Base-by-base conservation (phyloP, 345 rosid genomes). In the Brassica juncea region DNA sequence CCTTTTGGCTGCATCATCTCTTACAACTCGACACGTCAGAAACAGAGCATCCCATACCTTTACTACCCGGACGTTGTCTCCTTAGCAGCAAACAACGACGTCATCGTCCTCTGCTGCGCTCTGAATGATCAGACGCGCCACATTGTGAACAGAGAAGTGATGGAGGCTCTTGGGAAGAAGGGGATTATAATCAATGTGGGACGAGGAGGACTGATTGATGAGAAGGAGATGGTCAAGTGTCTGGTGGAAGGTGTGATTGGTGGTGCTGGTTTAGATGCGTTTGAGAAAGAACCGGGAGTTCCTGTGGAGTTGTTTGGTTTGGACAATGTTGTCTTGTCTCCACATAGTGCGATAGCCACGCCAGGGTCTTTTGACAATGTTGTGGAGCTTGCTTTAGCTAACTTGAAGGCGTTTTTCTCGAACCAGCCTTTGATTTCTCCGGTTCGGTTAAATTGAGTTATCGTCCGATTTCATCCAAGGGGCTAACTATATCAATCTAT, bases 251-350 rank as follows among this genome's bases (percentile, higher is more conserved):
- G 98, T 14, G 84, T 90, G 47, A 82, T 92, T 28, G 91, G 89
- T 23, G 96, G 96, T 64, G 93, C 90, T 0, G 96, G 96, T 32
- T 86, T 94, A 72, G 97, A 94, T 81, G 93, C 90, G 82, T 89
- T 89, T 78, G 93, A 89, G 88, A 73, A 90, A 1, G 97, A 94
- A 68, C 97, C 94, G 47, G 5, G 72, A 70, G 84, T 90, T 52
- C 91, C 94, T 0, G 42, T 75, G 37, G 89, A 87, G 76, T 80
- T 92, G 27, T 82, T 77, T 8, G 73, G 75, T 12, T 66, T 90
- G 84, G 91, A 94, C 31, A 90, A 86, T 75, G 96, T 90, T 19
- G 94, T 90, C 19, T 73, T 92, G 81, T 89, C 96, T 31, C 96
- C 93, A 0, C 97, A 89, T 79, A 0, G 47, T 7, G 88, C 88